Evolutionary conservation across 306 rosid genomes (phyloP).

Genomic region (Senna tora): DNA sequence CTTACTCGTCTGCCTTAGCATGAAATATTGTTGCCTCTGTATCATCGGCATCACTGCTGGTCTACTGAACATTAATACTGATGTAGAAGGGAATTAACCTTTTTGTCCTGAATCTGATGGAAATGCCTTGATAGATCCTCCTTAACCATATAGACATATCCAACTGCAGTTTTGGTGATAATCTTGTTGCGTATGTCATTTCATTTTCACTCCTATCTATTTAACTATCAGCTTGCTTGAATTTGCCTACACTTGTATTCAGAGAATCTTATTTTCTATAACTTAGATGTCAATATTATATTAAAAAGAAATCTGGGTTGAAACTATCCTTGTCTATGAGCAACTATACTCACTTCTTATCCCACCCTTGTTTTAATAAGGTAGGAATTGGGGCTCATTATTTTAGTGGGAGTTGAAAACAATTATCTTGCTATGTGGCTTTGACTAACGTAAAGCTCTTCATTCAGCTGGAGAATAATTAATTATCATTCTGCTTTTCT

Average conservation of each 20-base stretch:
- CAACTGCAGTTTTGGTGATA: background rate
- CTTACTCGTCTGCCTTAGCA: background rate
- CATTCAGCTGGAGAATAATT: constrained; percentile 6
- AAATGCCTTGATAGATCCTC: background rate
- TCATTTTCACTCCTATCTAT: background rate
- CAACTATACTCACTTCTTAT: background rate
- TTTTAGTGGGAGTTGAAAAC: background rate
- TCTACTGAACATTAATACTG: background rate
- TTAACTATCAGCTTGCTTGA: background rate
- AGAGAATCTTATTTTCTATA: background rate
- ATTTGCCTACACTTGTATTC: background rate
- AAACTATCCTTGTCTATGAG: constrained; percentile 3
- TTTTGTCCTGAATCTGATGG: background rate
- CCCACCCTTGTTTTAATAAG: background rate
- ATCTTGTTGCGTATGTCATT: background rate
- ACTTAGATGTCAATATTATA: background rate
- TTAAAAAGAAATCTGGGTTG: background rate
- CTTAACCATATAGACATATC: background rate
- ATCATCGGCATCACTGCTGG: background rate
- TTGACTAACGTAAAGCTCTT: constrained; percentile 9
- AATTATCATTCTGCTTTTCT: background rate
- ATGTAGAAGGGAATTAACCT: background rate
- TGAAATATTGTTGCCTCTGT: background rate
- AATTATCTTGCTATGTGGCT: constrained; percentile 14
- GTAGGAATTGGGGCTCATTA: background rate